These are phyloP conservation scores for Emmonsiellopsis sp. DNA, from an alignment of 2,329 filamentous ascomycete species.

Conservation along the genomic window DNA sequence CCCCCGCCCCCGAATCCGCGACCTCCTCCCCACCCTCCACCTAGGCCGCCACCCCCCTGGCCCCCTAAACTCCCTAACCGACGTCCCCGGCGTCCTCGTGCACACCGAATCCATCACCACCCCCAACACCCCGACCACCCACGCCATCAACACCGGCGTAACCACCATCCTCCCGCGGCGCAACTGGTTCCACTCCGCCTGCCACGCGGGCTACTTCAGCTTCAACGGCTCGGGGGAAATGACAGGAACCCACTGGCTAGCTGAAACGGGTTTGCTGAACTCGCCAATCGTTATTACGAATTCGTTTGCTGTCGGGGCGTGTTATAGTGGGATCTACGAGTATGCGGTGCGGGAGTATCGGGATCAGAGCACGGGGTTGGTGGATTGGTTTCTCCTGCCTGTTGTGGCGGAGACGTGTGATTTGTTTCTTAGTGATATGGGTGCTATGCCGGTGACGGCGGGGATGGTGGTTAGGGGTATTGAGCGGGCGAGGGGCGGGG, in stretches of 20 bases:
- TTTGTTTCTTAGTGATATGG: constrained; percentile 51
- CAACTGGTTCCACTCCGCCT: constrained; percentile 33
- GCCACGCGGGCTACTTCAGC: constrained; percentile 42
- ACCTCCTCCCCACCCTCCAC: constrained; percentile 28
- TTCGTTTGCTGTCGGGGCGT: constrained; percentile 49
- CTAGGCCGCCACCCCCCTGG: constrained; percentile 21
- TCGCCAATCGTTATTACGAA: constrained; percentile 55
- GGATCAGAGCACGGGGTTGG: constrained; percentile 32
- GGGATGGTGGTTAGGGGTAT: constrained; percentile 49
- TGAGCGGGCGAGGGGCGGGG: constrained; percentile 39
- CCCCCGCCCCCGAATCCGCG: constrained; percentile 19
- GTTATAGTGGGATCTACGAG: constrained; percentile 51
- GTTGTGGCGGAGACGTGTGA: constrained; percentile 57
- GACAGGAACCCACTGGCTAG: constrained; percentile 53
- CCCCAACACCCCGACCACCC: constrained; percentile 16
- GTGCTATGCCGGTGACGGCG: constrained; percentile 46
- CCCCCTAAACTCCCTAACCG: constrained; percentile 35
- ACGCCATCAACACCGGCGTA: constrained; percentile 30
- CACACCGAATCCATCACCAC: constrained; percentile 15
- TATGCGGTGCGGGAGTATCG: constrained; percentile 41
- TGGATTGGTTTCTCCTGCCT: constrained; percentile 47
- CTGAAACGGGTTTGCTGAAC: constrained; percentile 51
- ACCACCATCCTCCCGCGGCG: constrained; percentile 37
- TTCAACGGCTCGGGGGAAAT: constrained; percentile 59
- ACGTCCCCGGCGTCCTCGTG: constrained; percentile 35